Percentiles rank a stretch among this genome's conserved stretches.
Evolutionary conservation across 805 yeast species (phyloP).

Genomic region (Ogataea siamensis): DNA sequence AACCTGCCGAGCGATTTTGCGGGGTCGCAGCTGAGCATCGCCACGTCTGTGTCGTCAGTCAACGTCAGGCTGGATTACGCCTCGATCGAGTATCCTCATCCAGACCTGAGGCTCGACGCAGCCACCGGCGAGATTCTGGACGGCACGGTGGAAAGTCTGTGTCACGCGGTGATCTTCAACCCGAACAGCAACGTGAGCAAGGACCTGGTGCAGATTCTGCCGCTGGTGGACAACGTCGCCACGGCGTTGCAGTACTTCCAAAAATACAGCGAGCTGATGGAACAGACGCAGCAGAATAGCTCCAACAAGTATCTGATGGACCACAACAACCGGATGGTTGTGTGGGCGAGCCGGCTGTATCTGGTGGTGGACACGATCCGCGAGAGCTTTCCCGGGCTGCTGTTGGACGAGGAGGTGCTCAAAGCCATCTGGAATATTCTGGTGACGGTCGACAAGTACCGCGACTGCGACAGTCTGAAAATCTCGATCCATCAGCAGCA

Average conservation of each 20-base stretch:
- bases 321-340: slow-evolving; percentile 3
- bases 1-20: slow-evolving; percentile 11
- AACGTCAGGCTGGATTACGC: slow-evolving; percentile 29
- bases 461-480: slow-evolving; percentile 52
- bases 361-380: slow-evolving; percentile 54
- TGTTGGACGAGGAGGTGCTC: slow-evolving; percentile 61
- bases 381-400: slow-evolving; percentile 63
- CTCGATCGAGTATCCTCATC: slow-evolving; percentile 57
- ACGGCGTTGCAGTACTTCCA: slow-evolving; percentile 43
- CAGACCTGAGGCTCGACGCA: slow-evolving; percentile 52
- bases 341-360: slow-evolving; percentile 39
- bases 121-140: slow-evolving; percentile 43
- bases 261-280: slow-evolving; percentile 26
- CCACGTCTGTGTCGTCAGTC: slow-evolving; percentile 11
- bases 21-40: slow-evolving; percentile 20
- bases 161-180: slow-evolving; percentile 69
- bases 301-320: slow-evolving; percentile 6
- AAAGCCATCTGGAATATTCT: slow-evolving; percentile 56
- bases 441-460: slow-evolving; percentile 47
- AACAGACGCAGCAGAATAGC: slow-evolving; percentile 2
- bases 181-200: slow-evolving; percentile 37
- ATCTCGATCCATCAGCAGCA: slow-evolving; percentile 51
- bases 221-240: slow-evolving; percentile 50
- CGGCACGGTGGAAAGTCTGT: slow-evolving; percentile 68
- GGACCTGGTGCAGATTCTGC: slow-evolving; percentile 51